phyloP scores from a whole-genome alignment of 805 yeast species.

The Saturnispora galanensis region DNA sequence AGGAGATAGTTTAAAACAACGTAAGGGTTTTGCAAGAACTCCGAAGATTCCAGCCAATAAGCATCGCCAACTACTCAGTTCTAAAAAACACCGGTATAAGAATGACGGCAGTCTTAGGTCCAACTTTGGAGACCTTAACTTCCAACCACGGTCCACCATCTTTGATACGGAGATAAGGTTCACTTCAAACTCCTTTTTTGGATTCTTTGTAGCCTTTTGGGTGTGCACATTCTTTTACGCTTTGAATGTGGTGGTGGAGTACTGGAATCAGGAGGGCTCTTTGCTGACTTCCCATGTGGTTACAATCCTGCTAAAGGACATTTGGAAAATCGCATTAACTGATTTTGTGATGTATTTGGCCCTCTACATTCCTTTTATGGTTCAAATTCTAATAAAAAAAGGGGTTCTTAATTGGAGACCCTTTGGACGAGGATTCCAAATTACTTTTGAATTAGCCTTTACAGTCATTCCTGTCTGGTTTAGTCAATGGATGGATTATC shows the following conservation, averaged over 20 bases:
- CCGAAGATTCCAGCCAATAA: background rate
- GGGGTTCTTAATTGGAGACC: conserved; percentile 47
- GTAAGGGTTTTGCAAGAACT: background rate
- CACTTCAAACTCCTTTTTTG: conserved; percentile 47
- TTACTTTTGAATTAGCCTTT: conserved; percentile 43
- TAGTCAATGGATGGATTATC: conserved; percentile 48
- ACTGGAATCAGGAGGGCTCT: conserved; percentile 37
- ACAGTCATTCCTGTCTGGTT: conserved; percentile 44
- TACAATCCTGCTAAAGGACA: conserved; percentile 46
- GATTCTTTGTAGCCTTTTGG: conserved; percentile 79
- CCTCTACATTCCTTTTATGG: conserved; percentile 46
- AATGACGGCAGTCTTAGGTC: conserved; percentile 34
- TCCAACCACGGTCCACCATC: conserved; percentile 35
- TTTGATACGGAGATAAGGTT: conserved; percentile 41
- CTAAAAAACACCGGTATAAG: conserved; percentile 13
- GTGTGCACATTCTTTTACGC: conserved; percentile 47
- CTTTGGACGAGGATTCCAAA: conserved; percentile 56
- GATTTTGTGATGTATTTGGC: conserved; percentile 68
- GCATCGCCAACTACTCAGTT: background rate
- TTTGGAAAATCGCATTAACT: conserved; percentile 58
- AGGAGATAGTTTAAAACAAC: background rate
- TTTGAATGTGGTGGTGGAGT: conserved; percentile 43
- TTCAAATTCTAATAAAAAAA: conserved; percentile 47
- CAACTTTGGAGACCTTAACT: conserved; percentile 45
- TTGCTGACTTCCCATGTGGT: conserved; percentile 46